Evolutionary conservation across 108 stramenopile species (phyloP).

Genomic region (Mediolabrus comicus): DNA sequence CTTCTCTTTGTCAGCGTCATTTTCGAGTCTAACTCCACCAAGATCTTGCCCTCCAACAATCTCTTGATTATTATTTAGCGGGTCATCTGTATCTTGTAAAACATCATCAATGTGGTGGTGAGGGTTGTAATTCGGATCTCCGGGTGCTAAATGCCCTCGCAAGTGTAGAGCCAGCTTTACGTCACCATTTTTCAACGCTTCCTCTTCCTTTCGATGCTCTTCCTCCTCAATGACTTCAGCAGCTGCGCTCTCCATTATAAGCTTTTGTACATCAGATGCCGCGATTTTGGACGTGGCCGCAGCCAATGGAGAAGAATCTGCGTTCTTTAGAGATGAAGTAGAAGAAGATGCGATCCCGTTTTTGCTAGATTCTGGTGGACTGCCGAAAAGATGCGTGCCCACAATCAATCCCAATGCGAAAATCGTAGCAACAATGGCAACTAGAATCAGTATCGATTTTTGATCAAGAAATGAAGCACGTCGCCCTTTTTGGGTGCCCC

Average conservation of each 20-base stretch:
- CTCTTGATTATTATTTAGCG: background rate
- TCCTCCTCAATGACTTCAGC: constrained; percentile 30
- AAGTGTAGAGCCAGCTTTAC: constrained; percentile 23
- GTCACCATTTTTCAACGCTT: constrained; percentile 12
- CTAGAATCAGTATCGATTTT: constrained; percentile 19
- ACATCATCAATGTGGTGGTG: constrained; percentile 41
- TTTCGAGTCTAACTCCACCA: no score
- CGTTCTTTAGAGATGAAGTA: background rate
- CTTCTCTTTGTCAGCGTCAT: background rate
- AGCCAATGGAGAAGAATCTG: constrained; percentile 19
- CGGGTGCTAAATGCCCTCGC: constrained; percentile 20
- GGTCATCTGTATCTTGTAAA: constrained; percentile 2
- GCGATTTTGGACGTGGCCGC: constrained; percentile 21
- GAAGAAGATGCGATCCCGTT: background rate
- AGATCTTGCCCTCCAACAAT: constrained; percentile 21
- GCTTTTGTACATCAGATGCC: constrained; percentile 19
- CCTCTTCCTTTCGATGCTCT: constrained; percentile 11
- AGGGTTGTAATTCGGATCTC: constrained; percentile 51
- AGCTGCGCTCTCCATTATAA: constrained; percentile 31
- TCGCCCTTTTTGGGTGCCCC: constrained; percentile 5
- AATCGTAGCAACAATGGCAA: constrained; percentile 17
- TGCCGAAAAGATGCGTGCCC: constrained; percentile 24
- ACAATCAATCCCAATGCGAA: constrained; percentile 26
- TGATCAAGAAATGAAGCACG: constrained; percentile 7
- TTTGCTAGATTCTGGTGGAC: background rate